A percentile compares a stretch with the other conserved stretches of the same genome.
phyloP scores from a whole-genome alignment of 192 early-diverging fungal species.

The Backusella sp. region DNA sequence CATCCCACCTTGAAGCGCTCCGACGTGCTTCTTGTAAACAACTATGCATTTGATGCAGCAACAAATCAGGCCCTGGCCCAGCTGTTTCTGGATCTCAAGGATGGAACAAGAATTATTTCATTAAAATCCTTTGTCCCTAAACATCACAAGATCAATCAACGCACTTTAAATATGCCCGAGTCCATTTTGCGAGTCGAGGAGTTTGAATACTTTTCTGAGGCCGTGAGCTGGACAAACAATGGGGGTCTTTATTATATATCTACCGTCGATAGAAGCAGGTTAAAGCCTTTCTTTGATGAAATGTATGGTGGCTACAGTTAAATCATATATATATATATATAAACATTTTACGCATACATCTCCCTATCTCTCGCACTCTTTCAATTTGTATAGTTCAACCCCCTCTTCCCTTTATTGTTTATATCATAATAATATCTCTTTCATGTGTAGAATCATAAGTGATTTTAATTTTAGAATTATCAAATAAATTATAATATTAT shows the following conservation, averaged over 20 bases:
- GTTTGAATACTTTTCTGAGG: slow-evolving; percentile 67
- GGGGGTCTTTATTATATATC: slow-evolving; percentile 81
- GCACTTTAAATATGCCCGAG: slow-evolving; percentile 67
- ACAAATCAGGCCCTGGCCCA: slow-evolving; percentile 83
- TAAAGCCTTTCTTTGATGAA: slow-evolving; percentile 42
- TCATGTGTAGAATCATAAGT: not conserved
- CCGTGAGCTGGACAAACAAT: slow-evolving; percentile 77
- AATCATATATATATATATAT: not conserved
- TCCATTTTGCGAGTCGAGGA: slow-evolving; percentile 67
- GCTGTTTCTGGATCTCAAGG: slow-evolving; percentile 91
- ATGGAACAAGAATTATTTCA: slow-evolving; percentile 82
- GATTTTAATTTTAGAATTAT: slow-evolving; percentile 2
- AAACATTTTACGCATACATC: not conserved
- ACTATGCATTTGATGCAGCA: slow-evolving; percentile 87
- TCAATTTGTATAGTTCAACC: not conserved
- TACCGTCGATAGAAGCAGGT: slow-evolving; percentile 66
- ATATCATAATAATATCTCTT: slow-evolving; percentile 9
- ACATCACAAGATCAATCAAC: slow-evolving; percentile 72
- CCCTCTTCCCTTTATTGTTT: not conserved
- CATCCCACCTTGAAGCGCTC: slow-evolving; percentile 70
- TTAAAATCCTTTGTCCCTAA: slow-evolving; percentile 81
- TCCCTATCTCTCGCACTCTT: not conserved
- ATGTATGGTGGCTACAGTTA: slow-evolving; percentile 15
- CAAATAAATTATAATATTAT: slow-evolving; percentile 4
- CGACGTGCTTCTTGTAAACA: slow-evolving; percentile 95